Evolutionary conservation across 345 rosid species (phyloP), one percentile per base, ranked within the genome.

Genomic region (Acer negundo): DNA sequence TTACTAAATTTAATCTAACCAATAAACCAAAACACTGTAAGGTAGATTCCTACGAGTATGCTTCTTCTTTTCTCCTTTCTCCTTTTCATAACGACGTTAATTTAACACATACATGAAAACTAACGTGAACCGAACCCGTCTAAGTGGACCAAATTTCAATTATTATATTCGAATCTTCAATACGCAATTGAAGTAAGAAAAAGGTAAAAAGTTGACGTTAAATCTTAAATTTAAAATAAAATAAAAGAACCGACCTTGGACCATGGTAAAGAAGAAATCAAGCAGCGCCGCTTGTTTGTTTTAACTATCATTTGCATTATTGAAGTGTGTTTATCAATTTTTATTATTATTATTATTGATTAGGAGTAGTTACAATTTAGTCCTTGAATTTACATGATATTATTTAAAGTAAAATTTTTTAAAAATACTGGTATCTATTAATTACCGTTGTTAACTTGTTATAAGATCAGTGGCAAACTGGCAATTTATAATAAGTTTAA

Each of bases 281-380:
- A 46, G 23, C 10, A 62, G 77, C 77, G 77, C 77, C 69, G 17
- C 17, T 44, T 46, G 77, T 74, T 44, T 62, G 61, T 74, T 62
- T 62, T 10, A 42, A 40, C 22, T 46, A 31, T 31, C 38, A 31
- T 28, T 31, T 31, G 35, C 3, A 31, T 31, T 31, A 31, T 31
- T 31, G 35, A 3, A 31, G 35, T 35, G 35, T 35, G 38, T 35
- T 35, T 35, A 35, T 35, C 38, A 6, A 35, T 35, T 35, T 35
- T 35, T 35, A n/a, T n/a, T 35, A 6, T 35, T 35, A n/a, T 35
- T 31, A 4, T 35, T 4, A 35, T 35, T 35, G 38, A 35, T 35
- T 5, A 35, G 38, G 38, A 3, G 38, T 35, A 35, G 4, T 35
- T 35, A 35, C 38, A 35, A 35, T 35, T 35, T 4, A 35, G 38